Base-by-base conservation (phyloP, 148 eudicot genomes). In the Nepenthes gracilis region DNA sequence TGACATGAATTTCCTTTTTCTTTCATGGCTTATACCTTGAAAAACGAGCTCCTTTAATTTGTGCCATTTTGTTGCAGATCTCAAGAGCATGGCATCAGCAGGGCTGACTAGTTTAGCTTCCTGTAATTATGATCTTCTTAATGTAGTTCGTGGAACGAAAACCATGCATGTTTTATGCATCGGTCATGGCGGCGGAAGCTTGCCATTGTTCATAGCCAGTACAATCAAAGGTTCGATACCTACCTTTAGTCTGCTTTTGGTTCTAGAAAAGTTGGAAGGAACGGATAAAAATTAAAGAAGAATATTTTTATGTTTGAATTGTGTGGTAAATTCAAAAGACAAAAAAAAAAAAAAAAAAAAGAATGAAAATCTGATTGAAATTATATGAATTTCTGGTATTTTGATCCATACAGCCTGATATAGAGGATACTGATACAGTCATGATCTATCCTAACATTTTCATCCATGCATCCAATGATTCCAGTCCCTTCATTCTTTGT, bases 131-230 rank as follows among this genome's bases (percentile, higher is more conserved):
- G 91, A 92, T 72, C 78, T 92, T n/a, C 57, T 43, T 69, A 76
- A 64, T 51, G 85, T 85, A 36, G 70, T 79, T 57, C 56, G 9
- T 67, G 88, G 94, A 67, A 68, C 70, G 54, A 80, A 72, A 60
- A 66, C 61, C 64, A 51, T 92, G 91, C 86, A 79, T 52, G 68
- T 84, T 40, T 69, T 92, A 69, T 92, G 98, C 75, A 79, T 92
- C 1, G 98, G 98, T 15, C 98, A 92, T 76, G 98, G 98, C 61
- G 98, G 98, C 35, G 98, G 98, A 71, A 88, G 83, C 85, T 62
- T 92, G 60, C 98, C 98, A 2, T 64, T 92, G 57, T 92, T 83
- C 74, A 53, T 92, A 64, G 96, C 95, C 52, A 76, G 81, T 70
- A 78, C 78, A 64, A 77, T 92, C 54, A 75, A 66, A 86, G 98